Percentiles rank a stretch among this genome's conserved stretches.
Evolutionary conservation across 176 grass and related monocot genomes (phyloP).

Genomic region (Ampelocalamus luodianensis): DNA sequence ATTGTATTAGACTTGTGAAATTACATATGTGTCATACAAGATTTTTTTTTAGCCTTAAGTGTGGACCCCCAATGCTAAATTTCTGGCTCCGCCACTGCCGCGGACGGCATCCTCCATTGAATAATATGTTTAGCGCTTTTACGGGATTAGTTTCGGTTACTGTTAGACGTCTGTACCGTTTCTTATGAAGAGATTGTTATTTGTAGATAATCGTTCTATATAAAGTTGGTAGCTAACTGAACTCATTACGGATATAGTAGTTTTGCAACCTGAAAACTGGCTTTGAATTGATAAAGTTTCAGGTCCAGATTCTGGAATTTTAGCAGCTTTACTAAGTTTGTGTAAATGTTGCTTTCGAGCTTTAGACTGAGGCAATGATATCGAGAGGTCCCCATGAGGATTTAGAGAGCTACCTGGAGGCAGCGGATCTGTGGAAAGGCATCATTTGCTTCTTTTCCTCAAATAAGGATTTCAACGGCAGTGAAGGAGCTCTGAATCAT

Average conservation of each 20-base stretch:
- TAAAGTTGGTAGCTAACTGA: conserved; percentile 6
- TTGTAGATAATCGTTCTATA: not conserved
- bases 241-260: not conserved
- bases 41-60: no score
- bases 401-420: conserved; percentile 82
- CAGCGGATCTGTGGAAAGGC: conserved; percentile 77
- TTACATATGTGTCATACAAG: no score
- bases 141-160: not conserved
- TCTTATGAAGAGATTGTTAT: conserved; percentile 13
- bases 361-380: conserved; percentile 78
- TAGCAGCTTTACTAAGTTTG: not conserved
- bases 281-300: not conserved
- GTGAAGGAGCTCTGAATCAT: no score
- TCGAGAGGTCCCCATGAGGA: conserved; percentile 85
- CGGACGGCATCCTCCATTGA: no score
- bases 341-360: not conserved
- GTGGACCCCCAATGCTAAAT: no score
- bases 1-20: no score
- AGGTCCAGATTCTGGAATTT: not conserved
- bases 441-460: not conserved
- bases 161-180: not conserved
- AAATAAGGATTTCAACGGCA: no score
- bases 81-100: no score
- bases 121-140: not conserved
- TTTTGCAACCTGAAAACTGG: not conserved